phyloP scores from a whole-genome alignment of 257 asterid genomes.

The Primulina huaijiensis region DNA sequence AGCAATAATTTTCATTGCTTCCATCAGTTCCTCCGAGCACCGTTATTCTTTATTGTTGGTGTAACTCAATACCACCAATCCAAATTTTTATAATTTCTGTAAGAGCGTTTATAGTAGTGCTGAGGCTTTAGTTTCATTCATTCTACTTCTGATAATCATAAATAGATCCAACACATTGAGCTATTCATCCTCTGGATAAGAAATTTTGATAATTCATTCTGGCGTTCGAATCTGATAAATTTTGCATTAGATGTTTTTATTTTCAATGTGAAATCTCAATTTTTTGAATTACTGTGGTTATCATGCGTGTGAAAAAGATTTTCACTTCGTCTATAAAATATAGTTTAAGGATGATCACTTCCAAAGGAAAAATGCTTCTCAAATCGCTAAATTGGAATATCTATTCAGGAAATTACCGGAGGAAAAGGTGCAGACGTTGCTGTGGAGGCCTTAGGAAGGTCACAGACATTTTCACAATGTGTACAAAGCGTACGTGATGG shows the following conservation, averaged over 20 bases:
- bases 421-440: constrained; percentile 96
- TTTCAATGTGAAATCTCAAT: background rate
- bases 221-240: background rate
- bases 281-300: background rate
- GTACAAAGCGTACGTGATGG: constrained; percentile 91
- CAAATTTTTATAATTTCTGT: background rate
- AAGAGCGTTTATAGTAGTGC: too few species aligned
- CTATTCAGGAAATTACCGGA: constrained; percentile 80
- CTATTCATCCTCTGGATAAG: background rate
- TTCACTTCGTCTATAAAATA: background rate
- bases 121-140: background rate
- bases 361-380: background rate
- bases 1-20: too few species aligned
- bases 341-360: constrained; percentile 8
- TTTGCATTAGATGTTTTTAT: background rate
- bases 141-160: too few species aligned
- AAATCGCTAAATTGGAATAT: constrained; percentile 13
- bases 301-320: constrained; percentile 11
- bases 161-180: background rate
- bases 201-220: background rate
- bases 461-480: constrained; percentile 81
- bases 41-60: background rate
- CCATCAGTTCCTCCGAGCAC: background rate
- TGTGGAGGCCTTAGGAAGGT: constrained; percentile 88
- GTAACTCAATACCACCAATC: background rate